phyloP scores from a whole-genome alignment of 2,329 filamentous ascomycete genomes.

The Aspergillus sp. region DNA sequence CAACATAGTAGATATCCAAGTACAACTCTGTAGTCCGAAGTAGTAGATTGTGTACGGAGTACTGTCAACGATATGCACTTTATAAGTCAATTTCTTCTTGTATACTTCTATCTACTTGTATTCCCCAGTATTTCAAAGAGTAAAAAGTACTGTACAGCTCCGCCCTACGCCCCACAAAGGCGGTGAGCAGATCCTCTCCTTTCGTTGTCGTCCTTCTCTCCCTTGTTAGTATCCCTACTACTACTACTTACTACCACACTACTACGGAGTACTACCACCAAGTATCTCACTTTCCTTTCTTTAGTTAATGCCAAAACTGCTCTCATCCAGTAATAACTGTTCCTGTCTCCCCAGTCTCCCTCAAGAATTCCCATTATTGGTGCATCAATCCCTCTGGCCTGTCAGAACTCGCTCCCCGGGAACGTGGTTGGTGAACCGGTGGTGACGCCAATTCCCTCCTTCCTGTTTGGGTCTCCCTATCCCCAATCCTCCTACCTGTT shows the following conservation, averaged over 20 bases:
- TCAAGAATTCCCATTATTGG: constrained; percentile 8
- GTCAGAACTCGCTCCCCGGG: constrained; percentile 21
- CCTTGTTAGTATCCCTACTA: constrained; percentile 2
- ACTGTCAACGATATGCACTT: not conserved
- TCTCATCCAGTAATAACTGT: constrained; percentile 8
- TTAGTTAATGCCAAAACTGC: constrained; percentile 1
- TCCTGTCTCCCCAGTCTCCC: constrained; percentile 8
- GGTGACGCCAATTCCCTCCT: constrained; percentile 20
- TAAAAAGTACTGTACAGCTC: not conserved
- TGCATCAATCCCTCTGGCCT: constrained; percentile 16
- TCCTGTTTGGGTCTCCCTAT: not conserved
- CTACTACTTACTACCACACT: constrained; percentile 1
- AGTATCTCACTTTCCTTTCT: no score
- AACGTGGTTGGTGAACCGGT: constrained; percentile 22
- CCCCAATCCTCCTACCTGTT: constrained; percentile 6
- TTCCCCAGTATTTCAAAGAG: not conserved
- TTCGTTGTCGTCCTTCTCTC: constrained; percentile 8
- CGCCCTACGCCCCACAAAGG: constrained; percentile 7
- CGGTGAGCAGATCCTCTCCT: constrained; percentile 19
- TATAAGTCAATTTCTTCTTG: no score
- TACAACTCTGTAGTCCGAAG: no score
- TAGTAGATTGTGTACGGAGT: no score
- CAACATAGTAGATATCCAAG: no score
- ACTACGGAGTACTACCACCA: not conserved
- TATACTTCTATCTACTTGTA: no score